phyloP scores from a whole-genome alignment of 2,329 filamentous ascomycete genomes.

The Botrytis elliptica region DNA sequence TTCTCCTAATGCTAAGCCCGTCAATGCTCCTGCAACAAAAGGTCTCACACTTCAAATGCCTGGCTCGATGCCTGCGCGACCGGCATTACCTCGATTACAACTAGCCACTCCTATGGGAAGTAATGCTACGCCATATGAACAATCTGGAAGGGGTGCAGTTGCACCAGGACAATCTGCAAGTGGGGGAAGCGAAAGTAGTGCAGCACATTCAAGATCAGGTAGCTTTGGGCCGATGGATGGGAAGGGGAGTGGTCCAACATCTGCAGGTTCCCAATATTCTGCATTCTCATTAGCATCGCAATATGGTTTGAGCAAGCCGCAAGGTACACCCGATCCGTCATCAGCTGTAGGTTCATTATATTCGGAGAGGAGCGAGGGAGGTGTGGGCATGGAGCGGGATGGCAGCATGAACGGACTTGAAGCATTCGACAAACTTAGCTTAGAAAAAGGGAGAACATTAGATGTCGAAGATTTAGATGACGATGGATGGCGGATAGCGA shows the following conservation, averaged over 20 bases:
- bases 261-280: conserved; percentile 84
- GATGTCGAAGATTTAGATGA: conserved; percentile 96
- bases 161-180: conserved; percentile 66
- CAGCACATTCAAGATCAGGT: conserved; percentile 75
- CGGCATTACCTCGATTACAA: conserved; percentile 74
- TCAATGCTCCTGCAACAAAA: conserved; percentile 43
- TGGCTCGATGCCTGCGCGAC: conserved; percentile 40
- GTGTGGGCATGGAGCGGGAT: conserved; percentile 76
- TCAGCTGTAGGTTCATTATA: conserved; percentile 85
- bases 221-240: conserved; percentile 79
- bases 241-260: conserved; percentile 75
- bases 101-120: conserved; percentile 87
- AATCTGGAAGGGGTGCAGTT: conserved; percentile 45
- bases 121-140: conserved; percentile 69
- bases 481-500: conserved; percentile 91
- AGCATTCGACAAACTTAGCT: conserved; percentile 74
- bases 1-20: conserved; percentile 77
- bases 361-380: conserved; percentile 76
- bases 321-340: conserved; percentile 76
- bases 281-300: conserved; percentile 76
- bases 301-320: conserved; percentile 65
- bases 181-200: conserved; percentile 76
- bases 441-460: conserved; percentile 78
- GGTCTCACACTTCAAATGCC: conserved; percentile 37
- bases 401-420: conserved; percentile 74